phyloP scores from a whole-genome alignment of 352 stramenopile genomes.

The Aphanomyces stellatus region DNA sequence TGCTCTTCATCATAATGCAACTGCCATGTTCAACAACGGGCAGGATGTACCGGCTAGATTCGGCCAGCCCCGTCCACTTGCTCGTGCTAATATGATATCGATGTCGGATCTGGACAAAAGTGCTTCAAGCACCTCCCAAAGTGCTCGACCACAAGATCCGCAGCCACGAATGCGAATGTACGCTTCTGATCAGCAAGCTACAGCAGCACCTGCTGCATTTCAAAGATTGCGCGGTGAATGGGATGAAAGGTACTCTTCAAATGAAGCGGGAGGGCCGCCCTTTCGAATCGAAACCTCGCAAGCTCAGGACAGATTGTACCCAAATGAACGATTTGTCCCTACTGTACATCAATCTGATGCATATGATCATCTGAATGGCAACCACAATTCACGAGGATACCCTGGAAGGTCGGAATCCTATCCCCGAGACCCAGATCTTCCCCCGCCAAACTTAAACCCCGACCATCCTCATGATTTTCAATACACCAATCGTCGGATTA shows the following conservation, averaged over 20 bases:
- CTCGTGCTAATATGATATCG: slow-evolving; percentile 7
- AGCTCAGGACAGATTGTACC: no score
- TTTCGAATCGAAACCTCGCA: no score
- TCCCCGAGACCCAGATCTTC: not conserved
- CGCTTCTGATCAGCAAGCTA: not conserved
- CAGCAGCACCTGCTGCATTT: not conserved
- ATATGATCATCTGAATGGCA: not conserved
- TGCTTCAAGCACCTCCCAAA: not conserved
- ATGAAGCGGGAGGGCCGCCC: no score
- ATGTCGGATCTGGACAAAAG: slow-evolving; percentile 17
- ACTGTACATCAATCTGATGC: not conserved
- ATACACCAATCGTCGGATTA: not conserved
- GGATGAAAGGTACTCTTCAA: not conserved
- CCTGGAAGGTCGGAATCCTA: not conserved
- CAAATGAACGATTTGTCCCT: no score
- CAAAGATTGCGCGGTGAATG: not conserved
- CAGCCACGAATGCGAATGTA: not conserved
- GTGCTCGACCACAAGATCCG: not conserved
- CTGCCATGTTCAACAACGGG: no score
- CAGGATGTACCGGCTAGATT: not conserved
- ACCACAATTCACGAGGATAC: not conserved
- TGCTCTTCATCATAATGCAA: not conserved
- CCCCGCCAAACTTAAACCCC: not conserved
- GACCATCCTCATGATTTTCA: not conserved
- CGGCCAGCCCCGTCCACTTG: not conserved